Evolutionary conservation across 176 grass and related monocot species (phyloP).

Genomic region (Pharus latifolius): DNA sequence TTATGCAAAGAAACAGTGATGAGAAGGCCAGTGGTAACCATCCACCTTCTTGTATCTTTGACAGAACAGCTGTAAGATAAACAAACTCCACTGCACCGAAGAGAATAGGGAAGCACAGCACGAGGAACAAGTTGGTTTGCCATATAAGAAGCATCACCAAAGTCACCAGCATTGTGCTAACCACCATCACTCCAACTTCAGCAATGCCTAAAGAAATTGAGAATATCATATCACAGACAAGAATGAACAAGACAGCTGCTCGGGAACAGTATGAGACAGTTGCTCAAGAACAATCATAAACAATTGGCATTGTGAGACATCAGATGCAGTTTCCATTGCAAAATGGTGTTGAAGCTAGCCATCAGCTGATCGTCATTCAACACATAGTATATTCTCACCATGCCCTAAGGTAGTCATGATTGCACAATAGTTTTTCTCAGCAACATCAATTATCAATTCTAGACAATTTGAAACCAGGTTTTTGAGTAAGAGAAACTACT

Average conservation of each 20-base stretch:
- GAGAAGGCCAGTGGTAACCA: constrained; percentile 89
- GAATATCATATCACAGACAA: neutral
- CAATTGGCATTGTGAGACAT: no score
- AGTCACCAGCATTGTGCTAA: constrained; percentile 89
- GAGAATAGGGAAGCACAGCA: constrained; percentile 60
- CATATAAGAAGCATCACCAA: constrained; percentile 98
- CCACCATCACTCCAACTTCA: constrained; percentile 97
- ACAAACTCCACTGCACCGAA: constrained; percentile 71
- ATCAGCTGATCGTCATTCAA: neutral
- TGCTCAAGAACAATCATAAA: no score
- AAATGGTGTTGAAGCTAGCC: neutral
- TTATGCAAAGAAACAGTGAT: constrained; percentile 69
- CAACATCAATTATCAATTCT: neutral
- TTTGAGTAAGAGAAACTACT: no score
- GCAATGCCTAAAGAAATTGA: constrained; percentile 57
- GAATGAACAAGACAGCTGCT: neutral
- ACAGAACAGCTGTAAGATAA: constrained; percentile 77
- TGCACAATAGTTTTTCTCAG: neutral
- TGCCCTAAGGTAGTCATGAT: neutral
- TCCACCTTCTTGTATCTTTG: constrained; percentile 85
- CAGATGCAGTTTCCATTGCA: neutral
- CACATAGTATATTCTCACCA: neutral
- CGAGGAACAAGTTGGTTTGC: constrained; percentile 77
- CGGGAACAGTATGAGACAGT: neutral
- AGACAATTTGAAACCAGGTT: no score